phyloP scores from a whole-genome alignment of 208 protist genomes.

The Willaertia magna region DNA sequence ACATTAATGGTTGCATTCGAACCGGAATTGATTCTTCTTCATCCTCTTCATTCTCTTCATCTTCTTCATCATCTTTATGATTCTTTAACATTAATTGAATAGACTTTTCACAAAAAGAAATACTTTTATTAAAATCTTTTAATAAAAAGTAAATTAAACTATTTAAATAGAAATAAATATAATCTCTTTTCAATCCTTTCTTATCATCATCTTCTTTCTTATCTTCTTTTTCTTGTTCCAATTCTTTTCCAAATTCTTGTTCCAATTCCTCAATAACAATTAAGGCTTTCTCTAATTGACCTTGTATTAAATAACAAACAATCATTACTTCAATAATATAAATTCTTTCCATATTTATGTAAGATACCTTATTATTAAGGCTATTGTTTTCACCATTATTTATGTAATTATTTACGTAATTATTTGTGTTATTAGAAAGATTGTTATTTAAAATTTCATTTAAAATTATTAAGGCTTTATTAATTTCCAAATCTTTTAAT shows the following conservation, averaged over 20 bases:
- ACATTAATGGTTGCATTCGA: neutral
- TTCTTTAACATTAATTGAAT: neutral
- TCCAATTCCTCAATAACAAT: too few species aligned
- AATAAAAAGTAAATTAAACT: neutral
- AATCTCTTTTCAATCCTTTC: too few species aligned
- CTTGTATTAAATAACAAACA: neutral
- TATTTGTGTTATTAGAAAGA: neutral
- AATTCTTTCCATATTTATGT: neutral
- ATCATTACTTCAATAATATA: too few species aligned
- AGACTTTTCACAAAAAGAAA: neutral
- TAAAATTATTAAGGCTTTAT: too few species aligned
- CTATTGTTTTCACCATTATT: too few species aligned
- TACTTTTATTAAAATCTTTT: neutral
- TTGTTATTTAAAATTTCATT: neutral
- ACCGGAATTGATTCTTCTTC: neutral
- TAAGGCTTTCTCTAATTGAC: neutral
- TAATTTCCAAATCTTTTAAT: too few species aligned
- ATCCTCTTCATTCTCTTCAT: too few species aligned
- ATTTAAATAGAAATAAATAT: neutral
- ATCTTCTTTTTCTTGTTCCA: too few species aligned
- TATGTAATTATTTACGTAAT: too few species aligned
- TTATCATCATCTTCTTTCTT: too few species aligned
- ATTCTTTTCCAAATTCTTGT: too few species aligned
- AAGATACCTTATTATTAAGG: too few species aligned
- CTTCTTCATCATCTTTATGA: neutral